These are phyloP conservation scores for Calocybe gambosa DNA, from an alignment of 1,284 basidiomycete species.

Conservation along the genomic window DNA sequence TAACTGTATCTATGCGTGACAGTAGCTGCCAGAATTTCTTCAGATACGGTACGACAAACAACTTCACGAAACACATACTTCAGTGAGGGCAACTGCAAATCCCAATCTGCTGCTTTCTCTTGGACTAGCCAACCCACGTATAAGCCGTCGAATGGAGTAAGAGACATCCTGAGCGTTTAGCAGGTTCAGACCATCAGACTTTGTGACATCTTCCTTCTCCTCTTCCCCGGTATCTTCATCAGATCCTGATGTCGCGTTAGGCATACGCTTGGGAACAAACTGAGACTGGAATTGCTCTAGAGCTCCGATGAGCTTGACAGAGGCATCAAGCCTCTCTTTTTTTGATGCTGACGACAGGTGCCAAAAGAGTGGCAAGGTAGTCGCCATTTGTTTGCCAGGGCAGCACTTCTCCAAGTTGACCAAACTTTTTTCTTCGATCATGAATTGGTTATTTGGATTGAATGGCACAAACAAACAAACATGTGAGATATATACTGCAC, in stretches of 20 bases:
- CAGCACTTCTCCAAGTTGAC: too few species aligned
- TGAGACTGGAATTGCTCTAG: conserved; percentile 79
- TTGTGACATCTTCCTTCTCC: conserved; percentile 40
- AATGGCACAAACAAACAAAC: too few species aligned
- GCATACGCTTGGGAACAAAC: conserved; percentile 40
- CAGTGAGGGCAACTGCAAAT: conserved; percentile 93
- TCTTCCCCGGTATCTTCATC: conserved; percentile 50
- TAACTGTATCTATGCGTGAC: conserved; percentile 73
- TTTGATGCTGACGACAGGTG: conserved; percentile 81
- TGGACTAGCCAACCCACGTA: conserved; percentile 86
- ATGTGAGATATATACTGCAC: too few species aligned
- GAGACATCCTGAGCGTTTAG: conserved; percentile 84
- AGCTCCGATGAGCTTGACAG: conserved; percentile 75
- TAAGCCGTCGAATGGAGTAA: conserved; percentile 80
- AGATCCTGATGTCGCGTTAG: conserved; percentile 36
- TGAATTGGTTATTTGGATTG: neutral
- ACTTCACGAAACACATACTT: conserved; percentile 50
- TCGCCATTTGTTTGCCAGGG: conserved; percentile 49
- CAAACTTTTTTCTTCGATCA: neutral
- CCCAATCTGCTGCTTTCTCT: conserved; percentile 91
- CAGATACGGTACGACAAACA: conserved; percentile 4
- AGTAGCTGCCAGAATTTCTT: conserved; percentile 53
- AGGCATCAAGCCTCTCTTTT: conserved; percentile 79
- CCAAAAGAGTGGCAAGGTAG: conserved; percentile 91
- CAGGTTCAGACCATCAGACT: conserved; percentile 46